Percentiles rank a stretch among this genome's conserved stretches.
Conservation (phyloP, 1,284 basidiomycete species). For the Leccinum fallax region DNA sequence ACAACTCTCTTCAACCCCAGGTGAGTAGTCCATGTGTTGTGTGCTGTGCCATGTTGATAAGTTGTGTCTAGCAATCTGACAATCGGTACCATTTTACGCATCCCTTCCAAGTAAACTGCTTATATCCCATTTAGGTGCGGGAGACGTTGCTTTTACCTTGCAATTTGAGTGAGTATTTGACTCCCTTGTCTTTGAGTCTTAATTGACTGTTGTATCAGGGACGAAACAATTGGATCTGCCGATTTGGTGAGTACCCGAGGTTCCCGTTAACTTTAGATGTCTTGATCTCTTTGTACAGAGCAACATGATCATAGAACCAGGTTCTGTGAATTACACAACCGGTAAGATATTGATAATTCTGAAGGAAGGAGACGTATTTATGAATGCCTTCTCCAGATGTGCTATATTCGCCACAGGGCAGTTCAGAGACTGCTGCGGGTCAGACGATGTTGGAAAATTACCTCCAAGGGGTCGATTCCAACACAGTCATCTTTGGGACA, state of each 20-base stretch:
- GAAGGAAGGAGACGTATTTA: background rate
- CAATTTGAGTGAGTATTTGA: conserved; percentile 51
- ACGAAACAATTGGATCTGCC: conserved; percentile 60
- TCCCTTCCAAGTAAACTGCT: conserved; percentile 4
- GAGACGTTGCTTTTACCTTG: conserved; percentile 66
- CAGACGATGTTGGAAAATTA: conserved; percentile 69
- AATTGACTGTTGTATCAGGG: conserved; percentile 35
- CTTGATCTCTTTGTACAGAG: conserved; percentile 38
- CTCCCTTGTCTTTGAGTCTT: background rate
- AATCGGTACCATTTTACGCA: conserved; percentile 45
- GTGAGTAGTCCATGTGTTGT: conserved; percentile 34
- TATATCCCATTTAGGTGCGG: conserved; percentile 44
- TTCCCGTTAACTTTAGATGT: conserved; percentile 20
- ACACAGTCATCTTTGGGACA: conserved; percentile 62
- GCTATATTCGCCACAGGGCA: conserved; percentile 64
- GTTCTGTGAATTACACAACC: conserved; percentile 54
- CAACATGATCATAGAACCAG: conserved; percentile 58
- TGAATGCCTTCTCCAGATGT: conserved; percentile 46
- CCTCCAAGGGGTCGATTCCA: conserved; percentile 64
- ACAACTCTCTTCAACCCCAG: conserved; percentile 64
- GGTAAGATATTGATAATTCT: conserved; percentile 43
- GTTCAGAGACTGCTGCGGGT: conserved; percentile 53
- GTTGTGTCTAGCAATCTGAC: conserved; percentile 60
- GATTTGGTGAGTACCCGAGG: conserved; percentile 47
- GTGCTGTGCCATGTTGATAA: conserved; percentile 3